Evolutionary conservation across 2,329 filamentous ascomycete genomes (phyloP), one percentile per base, ranked within the genome.

Genomic region (Aschersonia sp.): DNA sequence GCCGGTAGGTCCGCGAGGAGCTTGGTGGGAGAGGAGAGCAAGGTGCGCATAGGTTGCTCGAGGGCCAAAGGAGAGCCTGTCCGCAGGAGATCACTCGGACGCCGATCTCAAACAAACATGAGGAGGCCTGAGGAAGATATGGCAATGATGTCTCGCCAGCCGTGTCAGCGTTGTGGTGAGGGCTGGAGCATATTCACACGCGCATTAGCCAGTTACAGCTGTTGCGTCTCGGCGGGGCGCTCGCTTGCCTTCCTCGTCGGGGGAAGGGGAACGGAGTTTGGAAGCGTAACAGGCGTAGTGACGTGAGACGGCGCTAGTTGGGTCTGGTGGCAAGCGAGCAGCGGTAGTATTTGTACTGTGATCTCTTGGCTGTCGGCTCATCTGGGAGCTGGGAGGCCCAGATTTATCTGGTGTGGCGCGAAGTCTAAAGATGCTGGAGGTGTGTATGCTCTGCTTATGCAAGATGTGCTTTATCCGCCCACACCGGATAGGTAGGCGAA

Each of bases 41-140:
- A 20, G 20, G 20, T 20, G 20, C 20, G 20, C 20, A 30, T 12
- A 43, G 40, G 40, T 42, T 20, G 29, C 29, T 9, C 20, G 20
- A 6, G 31, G 29, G 43, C 4, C 40, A n/a, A 35, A 29, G 30
- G 31, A 38, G 4, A 35, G 35, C 30, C 20, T 30, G 9, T 32
- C 42, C 43, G 31, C 31, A 38, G 35, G 12, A 38, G 35, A 38
- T 38, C 35, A 35, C 30, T 48, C 47, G 47, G 47, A 48, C 44
- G 46, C 47, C 47, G 38, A 45, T 48, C 47, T 30, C 40, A 48
- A 48, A 48, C 46, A 28, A 48, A 44, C 46, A 44, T 38, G 35
- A 38, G 35, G 35, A 38, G 35, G 35, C 35, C 12, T 38, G 35
- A 38, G 7, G 35, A 38, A 12, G 35, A 12, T 12, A 20, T 20